A percentile compares a stretch with the other conserved stretches of the same genome.
phyloP scores from a whole-genome alignment of 768 basidiomycete genomes.

The Suillus weaverae region DNA sequence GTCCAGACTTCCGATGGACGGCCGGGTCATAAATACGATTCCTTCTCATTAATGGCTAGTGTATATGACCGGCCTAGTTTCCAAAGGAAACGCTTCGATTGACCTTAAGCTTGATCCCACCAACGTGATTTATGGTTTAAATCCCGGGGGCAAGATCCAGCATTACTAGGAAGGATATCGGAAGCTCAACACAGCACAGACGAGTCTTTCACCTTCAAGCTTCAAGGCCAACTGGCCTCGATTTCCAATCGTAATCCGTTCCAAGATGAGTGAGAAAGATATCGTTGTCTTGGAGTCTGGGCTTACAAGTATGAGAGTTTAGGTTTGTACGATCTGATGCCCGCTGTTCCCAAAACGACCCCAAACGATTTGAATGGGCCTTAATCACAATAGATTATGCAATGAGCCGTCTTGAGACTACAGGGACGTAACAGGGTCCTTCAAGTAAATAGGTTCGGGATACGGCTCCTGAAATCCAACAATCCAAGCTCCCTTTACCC shows the following conservation, averaged over 20 bases:
- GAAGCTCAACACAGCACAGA: background rate
- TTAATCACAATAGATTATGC: background rate
- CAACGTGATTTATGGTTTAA: background rate
- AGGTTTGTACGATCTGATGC: background rate
- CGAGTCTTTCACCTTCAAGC: background rate
- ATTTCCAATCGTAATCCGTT: background rate
- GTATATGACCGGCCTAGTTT: background rate
- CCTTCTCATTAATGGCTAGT: background rate
- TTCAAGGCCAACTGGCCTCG: background rate
- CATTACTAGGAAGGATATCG: background rate
- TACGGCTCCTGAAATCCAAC: background rate
- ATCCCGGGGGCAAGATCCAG: background rate
- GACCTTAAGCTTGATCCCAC: background rate
- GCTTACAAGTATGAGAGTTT: background rate
- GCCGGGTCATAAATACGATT: background rate
- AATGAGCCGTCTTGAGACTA: background rate
- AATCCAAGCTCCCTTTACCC: background rate
- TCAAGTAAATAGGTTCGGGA: background rate
- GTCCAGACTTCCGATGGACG: background rate
- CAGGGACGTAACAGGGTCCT: too few relatives aligned
- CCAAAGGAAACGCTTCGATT: background rate
- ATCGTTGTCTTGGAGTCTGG: background rate
- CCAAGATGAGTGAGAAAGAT: conserved; percentile 1
- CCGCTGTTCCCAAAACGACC: background rate
- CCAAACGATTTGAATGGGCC: background rate